phyloP scores from a whole-genome alignment of 352 stramenopile genomes.

The Phytopythium ostracodes region DNA sequence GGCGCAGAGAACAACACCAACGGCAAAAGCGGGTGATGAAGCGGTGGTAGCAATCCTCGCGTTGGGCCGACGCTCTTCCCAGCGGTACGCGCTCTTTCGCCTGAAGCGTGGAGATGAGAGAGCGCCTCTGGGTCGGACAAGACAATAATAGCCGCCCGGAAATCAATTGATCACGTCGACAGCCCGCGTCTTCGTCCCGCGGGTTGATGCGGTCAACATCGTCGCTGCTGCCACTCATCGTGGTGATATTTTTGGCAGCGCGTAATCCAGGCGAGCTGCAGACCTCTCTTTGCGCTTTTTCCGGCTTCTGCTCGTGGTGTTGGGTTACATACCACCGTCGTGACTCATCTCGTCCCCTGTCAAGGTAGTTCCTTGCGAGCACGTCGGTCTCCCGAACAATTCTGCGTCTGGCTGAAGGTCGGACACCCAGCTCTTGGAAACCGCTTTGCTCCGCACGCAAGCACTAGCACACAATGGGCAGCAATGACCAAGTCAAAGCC shows the following conservation, averaged over 20 bases:
- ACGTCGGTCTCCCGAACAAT: neutral
- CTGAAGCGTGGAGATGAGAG: neutral
- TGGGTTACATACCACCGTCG: too few species aligned
- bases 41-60: neutral
- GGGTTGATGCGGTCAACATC: too few species aligned
- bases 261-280: too few species aligned
- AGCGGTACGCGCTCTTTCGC: neutral
- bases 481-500: neutral
- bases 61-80: neutral
- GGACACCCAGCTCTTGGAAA: neutral
- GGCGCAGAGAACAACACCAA: neutral
- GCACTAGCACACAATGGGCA: neutral
- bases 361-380: too few species aligned
- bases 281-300: too few species aligned
- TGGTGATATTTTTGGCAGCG: neutral
- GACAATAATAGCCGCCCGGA: neutral
- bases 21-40: neutral
- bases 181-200: too few species aligned
- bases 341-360: too few species aligned
- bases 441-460: neutral
- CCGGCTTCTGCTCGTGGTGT: too few species aligned
- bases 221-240: too few species aligned
- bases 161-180: too few species aligned
- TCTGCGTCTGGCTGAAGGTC: neutral
- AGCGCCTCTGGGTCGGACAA: neutral